Evolutionary conservation across 768 basidiomycete genomes (phyloP), one percentile per base, ranked within the genome.

Genomic region (Cyclocybe aegerita): DNA sequence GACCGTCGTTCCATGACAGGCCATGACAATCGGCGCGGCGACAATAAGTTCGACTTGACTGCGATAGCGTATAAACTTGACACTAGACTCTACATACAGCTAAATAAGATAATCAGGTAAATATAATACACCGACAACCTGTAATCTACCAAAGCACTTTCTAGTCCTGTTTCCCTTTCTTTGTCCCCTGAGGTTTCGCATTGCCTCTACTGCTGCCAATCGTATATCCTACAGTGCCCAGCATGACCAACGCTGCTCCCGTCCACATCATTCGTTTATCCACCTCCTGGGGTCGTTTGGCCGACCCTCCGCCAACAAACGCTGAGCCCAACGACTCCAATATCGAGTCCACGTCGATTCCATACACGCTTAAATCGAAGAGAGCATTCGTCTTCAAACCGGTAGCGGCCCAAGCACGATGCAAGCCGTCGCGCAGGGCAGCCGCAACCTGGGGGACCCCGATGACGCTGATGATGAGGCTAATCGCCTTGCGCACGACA

Each of bases 401-500:
- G 7, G n/a, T 8, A 14, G 15, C 37, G 36, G 53, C 16, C 40
- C 31, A 46, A 47, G 39, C 36, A 44, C 60, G 45, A 48, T 36
- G 15, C 12, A 16, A n/a, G 32, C 17, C 1, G 34, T 47, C 23
- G 23, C 57, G 48, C 9, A 50, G 3, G 10, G 44, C 50, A 10
- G 6, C 16, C 11, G 48, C 54, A 4, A 64, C 61, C 39, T 55
- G 41, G 17, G 57, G 70, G 2, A 78, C 64, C 1, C 81, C 73
- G 49, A 64, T 74, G 16, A 90, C 82, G 59, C 89, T 92, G 56
- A 93, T 73, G 16, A 90, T 66, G 11, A 93, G 70, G 47, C 88
- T 91, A 30, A 80, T 74, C 9, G 90, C 90, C 63, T 93, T 93
- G 50, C 90, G 79, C 12, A 93, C 86, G 46, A 87, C 88, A 37